phyloP scores from a whole-genome alignment of 1,284 basidiomycete species.

The Cystobasidium sp. region DNA sequence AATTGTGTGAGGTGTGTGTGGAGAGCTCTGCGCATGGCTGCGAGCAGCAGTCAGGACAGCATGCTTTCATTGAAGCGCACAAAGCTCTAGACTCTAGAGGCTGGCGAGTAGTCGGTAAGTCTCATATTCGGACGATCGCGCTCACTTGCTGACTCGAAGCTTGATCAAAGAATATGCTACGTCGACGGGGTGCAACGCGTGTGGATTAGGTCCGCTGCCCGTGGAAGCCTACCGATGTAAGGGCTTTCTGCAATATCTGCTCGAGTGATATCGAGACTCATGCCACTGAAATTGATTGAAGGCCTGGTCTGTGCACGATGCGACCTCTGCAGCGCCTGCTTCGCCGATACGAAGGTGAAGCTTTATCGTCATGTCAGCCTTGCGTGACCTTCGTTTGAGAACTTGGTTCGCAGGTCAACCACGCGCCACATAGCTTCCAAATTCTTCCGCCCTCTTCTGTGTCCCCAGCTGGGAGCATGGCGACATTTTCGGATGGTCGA shows the following conservation, averaged over 20 bases:
- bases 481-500: not conserved
- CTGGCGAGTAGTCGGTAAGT: slow-evolving; percentile 16
- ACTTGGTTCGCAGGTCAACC: not conserved
- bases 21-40: not conserved
- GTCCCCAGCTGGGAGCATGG: not conserved
- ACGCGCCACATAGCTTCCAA: slow-evolving; percentile 5
- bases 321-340: slow-evolving; percentile 15
- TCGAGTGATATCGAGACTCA: not conserved
- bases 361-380: not conserved
- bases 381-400: not conserved
- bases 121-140: not conserved
- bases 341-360: not conserved
- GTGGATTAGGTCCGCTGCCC: not conserved
- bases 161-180: slow-evolving; percentile 1
- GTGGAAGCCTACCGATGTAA: slow-evolving; percentile 8
- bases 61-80: slow-evolving; percentile 11
- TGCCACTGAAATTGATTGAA: not conserved
- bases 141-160: not conserved
- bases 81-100: not conserved
- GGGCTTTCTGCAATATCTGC: not conserved
- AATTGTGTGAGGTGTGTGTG: not conserved
- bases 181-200: not conserved
- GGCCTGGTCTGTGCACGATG: slow-evolving; percentile 8
- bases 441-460: not conserved
- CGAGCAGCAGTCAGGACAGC: not conserved